These are phyloP conservation scores for Backusella liffmaniae DNA, from an alignment of 192 early-diverging fungal genomes.

Conservation along the genomic window DNA sequence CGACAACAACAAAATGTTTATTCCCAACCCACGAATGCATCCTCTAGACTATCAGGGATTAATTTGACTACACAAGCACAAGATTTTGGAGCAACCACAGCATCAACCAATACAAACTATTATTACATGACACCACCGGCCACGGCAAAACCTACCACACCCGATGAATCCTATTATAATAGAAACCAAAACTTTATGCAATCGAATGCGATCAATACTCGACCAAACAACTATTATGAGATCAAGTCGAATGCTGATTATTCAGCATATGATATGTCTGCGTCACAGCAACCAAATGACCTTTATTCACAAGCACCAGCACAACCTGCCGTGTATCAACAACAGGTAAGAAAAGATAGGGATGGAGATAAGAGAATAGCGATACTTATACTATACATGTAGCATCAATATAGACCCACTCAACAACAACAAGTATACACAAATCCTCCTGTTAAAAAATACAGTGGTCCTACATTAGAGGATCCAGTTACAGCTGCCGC, in stretches of 20 bases:
- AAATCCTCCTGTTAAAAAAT: background rate
- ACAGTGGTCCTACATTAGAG: constrained; percentile 8
- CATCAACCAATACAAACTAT: background rate
- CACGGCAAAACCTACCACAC: background rate
- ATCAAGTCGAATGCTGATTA: background rate
- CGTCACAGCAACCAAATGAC: background rate
- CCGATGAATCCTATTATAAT: constrained; percentile 3
- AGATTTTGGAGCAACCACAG: background rate
- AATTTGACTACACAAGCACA: background rate
- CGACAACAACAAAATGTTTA: background rate
- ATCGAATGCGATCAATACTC: background rate
- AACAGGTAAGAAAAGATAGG: background rate
- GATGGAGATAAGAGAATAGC: background rate
- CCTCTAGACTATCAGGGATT: background rate
- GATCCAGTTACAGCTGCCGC: constrained; percentile 4
- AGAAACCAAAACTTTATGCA: background rate
- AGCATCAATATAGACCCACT: background rate
- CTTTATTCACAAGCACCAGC: background rate
- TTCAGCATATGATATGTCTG: constrained; percentile 4
- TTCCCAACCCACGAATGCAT: background rate
- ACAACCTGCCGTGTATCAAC: background rate
- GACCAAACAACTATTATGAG: background rate
- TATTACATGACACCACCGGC: background rate
- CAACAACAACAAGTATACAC: background rate
- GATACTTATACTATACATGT: background rate